These are phyloP conservation scores for Pezicula rhizophila DNA, from an alignment of 2,329 filamentous ascomycete genomes.

Conservation along the genomic window DNA sequence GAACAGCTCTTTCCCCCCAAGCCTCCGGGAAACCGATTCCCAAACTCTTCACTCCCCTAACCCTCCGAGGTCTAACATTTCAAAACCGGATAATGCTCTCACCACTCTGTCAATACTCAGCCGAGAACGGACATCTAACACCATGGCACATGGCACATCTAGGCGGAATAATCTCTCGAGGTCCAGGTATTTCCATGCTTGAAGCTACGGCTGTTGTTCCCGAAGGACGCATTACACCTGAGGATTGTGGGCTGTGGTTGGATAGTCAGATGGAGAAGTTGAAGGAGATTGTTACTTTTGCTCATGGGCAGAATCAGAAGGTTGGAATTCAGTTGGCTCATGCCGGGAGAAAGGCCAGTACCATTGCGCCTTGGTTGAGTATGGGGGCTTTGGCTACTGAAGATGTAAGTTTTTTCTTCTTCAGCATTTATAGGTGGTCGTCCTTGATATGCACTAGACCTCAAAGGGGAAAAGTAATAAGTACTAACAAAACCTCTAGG, in stretches of 20 bases:
- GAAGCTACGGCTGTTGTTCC: slow-evolving; percentile 73
- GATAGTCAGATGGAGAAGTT: slow-evolving; percentile 70
- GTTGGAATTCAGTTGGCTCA: slow-evolving; percentile 78
- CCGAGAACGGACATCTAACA: slow-evolving; percentile 66
- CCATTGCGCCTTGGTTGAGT: slow-evolving; percentile 57
- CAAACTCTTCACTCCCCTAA: slow-evolving; percentile 38
- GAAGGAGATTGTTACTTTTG: slow-evolving; percentile 66
- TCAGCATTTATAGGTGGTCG: background rate
- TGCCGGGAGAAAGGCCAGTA: slow-evolving; percentile 65
- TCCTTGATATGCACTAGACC: too few species aligned
- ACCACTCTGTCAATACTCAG: slow-evolving; percentile 62
- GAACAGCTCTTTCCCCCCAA: slow-evolving; percentile 37
- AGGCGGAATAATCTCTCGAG: slow-evolving; percentile 70
- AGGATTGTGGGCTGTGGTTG: slow-evolving; percentile 76
- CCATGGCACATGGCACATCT: slow-evolving; percentile 80
- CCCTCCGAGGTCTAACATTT: slow-evolving; percentile 43
- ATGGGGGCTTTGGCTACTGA: slow-evolving; percentile 44
- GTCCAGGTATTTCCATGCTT: slow-evolving; percentile 66
- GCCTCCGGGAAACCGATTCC: slow-evolving; percentile 43
- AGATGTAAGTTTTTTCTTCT: slow-evolving; percentile 25
- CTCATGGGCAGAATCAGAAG: slow-evolving; percentile 71
- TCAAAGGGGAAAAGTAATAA: too few species aligned
- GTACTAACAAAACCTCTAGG: background rate
- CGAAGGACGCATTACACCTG: slow-evolving; percentile 76
- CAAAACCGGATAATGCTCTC: slow-evolving; percentile 61